Evolutionary conservation across 805 yeast genomes (phyloP), one percentile per base, ranked within the genome.

Genomic region (Kluyveromyces aestuarii): DNA sequence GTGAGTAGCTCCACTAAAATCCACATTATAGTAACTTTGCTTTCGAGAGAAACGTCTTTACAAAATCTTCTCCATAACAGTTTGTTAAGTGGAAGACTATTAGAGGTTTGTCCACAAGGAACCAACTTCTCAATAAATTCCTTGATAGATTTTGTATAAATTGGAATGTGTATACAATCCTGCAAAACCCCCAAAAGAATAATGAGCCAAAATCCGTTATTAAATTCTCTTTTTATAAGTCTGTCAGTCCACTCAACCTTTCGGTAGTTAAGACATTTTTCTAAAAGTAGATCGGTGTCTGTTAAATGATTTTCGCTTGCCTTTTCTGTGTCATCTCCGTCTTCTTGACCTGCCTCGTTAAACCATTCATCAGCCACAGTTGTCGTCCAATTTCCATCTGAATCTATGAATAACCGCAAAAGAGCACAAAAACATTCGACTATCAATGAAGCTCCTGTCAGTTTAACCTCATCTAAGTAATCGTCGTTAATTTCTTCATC

Each of bases 131-230:
- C 68, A 44, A 84, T 79, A 18, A 72, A 72, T 80, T 79, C 44
- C 73, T 70, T 18, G 80, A 78, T 40, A 27, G 58, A 54, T 2
- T 50, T 45, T n/a, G 59, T 52, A 43, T 64, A 64, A 39, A 55
- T 54, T 4, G 64, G 61, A 9, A 66, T 47, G 39, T 60, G 60
- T 37, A 51, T 52, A 45, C 65, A 59, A 43, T 66, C 69, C 45
- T 64, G 63, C 7, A 90, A 72, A 2, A 89, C 71, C 33, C 96
- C 96, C 44, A 89, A 63, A 40, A 90, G 64, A 40, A 84, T 76
- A 39, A 84, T 74, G 56, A 87, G 83, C 96, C 97, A 91, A 48
- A 80, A 80, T 4, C 96, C 95, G 57, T 87, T 89, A 56, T 75
- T 80, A 63, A 86, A 93, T 53, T 77, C 77, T 48, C 96, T 78